Percentiles rank a stretch among this genome's conserved stretches.
phyloP scores from a whole-genome alignment of 1,139 yeast species.

The Lodderomyces jiufengensis region DNA sequence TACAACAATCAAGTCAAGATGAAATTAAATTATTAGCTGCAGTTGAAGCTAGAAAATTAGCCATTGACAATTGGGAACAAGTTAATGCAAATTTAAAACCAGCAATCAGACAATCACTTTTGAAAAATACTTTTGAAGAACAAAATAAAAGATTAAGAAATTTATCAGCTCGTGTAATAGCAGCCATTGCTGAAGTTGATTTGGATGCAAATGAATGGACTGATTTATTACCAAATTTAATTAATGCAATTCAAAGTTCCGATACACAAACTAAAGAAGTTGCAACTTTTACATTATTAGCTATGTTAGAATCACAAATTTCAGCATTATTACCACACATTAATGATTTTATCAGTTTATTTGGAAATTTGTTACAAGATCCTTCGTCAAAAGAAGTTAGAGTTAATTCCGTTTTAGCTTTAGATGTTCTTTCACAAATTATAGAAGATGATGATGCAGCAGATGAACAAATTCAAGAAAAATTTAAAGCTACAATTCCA shows the following conservation, averaged over 20 bases:
- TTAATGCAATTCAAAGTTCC: constrained; percentile 58
- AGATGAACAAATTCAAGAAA: constrained; percentile 40
- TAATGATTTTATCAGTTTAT: constrained; percentile 65
- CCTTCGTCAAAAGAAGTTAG: constrained; percentile 68
- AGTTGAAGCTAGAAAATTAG: constrained; percentile 88
- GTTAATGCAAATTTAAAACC: constrained; percentile 53
- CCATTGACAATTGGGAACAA: constrained; percentile 65
- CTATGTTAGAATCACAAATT: constrained; percentile 73
- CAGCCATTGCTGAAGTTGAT: constrained; percentile 80
- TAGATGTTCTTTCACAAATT: constrained; percentile 71
- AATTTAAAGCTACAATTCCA: constrained; percentile 71
- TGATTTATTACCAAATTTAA: constrained; percentile 68
- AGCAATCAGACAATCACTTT: constrained; percentile 62
- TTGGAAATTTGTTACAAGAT: constrained; percentile 66
- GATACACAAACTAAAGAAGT: constrained; percentile 72
- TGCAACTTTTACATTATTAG: constrained; percentile 74
- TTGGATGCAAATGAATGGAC: constrained; percentile 69
- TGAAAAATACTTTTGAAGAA: constrained; percentile 61
- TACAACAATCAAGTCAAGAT: constrained; percentile 61
- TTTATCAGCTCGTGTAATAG: constrained; percentile 82
- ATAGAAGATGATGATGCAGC: constrained; percentile 52
- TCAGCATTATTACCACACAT: constrained; percentile 61
- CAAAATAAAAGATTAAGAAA: constrained; percentile 72
- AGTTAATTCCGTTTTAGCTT: constrained; percentile 77
- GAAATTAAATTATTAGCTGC: constrained; percentile 84